phyloP scores from a whole-genome alignment of 1,284 basidiomycete genomes.

The Cryptococcus maquisensis region DNA sequence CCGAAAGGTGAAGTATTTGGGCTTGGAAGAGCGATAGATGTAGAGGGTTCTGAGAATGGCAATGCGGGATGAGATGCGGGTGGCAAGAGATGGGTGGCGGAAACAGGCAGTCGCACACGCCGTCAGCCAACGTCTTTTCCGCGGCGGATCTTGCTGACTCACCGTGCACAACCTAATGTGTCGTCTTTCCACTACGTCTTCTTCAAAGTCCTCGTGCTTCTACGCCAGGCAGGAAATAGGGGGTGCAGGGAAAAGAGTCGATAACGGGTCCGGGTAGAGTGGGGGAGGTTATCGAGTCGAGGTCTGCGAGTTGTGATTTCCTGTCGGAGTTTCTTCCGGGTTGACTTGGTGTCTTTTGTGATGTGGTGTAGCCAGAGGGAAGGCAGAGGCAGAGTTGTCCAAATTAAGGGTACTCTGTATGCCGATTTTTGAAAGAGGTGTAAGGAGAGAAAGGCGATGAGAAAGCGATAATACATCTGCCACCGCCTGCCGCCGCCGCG shows the following conservation, averaged over 20 bases:
- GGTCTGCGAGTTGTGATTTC: neutral
- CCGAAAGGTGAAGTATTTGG: neutral
- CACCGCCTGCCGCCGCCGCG: too few species aligned
- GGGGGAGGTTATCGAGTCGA: neutral
- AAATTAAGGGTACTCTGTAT: constrained; percentile 9
- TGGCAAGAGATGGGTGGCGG: neutral
- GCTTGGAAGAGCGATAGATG: neutral
- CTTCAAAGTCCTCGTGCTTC: neutral
- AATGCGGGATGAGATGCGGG: neutral
- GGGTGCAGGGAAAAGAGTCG: neutral
- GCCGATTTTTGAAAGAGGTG: constrained; percentile 11
- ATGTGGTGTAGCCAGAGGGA: neutral
- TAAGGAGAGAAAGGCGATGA: constrained; percentile 2
- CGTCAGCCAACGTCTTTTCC: neutral
- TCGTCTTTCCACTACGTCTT: neutral
- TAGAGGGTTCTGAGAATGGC: neutral
- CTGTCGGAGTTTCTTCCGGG: neutral
- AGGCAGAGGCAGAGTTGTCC: constrained; percentile 12
- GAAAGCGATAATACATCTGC: neutral
- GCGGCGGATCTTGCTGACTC: neutral
- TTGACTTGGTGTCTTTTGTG: neutral
- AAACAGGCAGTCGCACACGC: neutral
- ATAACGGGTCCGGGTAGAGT: neutral
- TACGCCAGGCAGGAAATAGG: neutral
- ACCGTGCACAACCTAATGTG: neutral